Base-by-base conservation (phyloP, 2,329 filamentous ascomycete genomes). In the Claviceps sp. region DNA sequence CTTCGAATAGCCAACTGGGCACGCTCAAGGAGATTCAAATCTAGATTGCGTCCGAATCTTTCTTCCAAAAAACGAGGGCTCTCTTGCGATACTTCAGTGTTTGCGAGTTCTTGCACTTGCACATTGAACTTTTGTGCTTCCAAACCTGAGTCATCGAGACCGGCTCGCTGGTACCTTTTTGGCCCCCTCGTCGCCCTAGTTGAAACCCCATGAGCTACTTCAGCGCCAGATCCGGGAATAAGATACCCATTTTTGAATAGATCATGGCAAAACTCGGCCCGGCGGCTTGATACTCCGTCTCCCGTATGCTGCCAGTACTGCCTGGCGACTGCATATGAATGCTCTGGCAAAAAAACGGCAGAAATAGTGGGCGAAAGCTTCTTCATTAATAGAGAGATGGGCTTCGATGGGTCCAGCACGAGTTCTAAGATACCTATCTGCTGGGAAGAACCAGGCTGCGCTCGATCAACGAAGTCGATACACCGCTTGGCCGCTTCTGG, bases 231-330 rank as follows among this genome's bases (percentile, higher is more conserved):
- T 16, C 64, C 58, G 1, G 63, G 65, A 7, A 69, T 62, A 17
- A 81, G 71, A 43, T 86, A 71, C 0, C 82, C 82, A 55, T 91
- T 83, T 39, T 77, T 77, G 56, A 94, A 79, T 1, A 91, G 76
- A 43, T 77, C 74, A 54, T 89, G 81, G 63, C 87, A 95, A 66
- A 95, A 96, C 64, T 96, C 91, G 37, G 88, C 90, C 42, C 89
- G 80, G 48, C 93, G 83, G 64, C 90, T 96, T 0, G 90, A 96
- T 14, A 95, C 76, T 16, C 93, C 93, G 55, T 95, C 90, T 20
- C 93, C 93, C 0, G 87, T 86, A 66, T 98, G 93, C 66, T 97
- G 93, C 93, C 93, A 98, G 62, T 95, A 96, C 61, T 89, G 80
- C 66, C 96, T 97, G n/a, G 88, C 87, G 53, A 86, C 67, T 4